These are phyloP conservation scores for Xylaria sp. DNA, from an alignment of 2,329 filamentous ascomycete genomes.

Conservation along the genomic window DNA sequence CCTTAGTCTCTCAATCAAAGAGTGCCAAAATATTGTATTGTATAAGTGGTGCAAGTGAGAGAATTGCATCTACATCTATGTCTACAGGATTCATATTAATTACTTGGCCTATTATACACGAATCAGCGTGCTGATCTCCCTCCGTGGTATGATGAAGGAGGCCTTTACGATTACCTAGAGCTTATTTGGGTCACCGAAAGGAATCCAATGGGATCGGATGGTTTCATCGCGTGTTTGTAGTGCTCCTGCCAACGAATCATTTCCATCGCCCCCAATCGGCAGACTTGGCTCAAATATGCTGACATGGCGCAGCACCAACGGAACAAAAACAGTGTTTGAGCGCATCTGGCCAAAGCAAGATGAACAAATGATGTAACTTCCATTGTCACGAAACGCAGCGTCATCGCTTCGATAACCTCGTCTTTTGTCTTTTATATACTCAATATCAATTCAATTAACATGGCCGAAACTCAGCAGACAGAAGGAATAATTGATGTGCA, in stretches of 20 bases:
- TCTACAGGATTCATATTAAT: not conserved
- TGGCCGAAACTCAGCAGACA: not conserved
- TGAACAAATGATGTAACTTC: not conserved
- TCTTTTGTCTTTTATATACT: not conserved
- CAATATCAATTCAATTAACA: not conserved
- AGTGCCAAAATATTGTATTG: not conserved
- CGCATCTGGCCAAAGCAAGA: not conserved
- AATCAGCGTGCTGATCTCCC: not conserved
- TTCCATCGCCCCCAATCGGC: not conserved
- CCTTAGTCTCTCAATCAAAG: not conserved
- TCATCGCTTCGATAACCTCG: not conserved
- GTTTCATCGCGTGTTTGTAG: not conserved
- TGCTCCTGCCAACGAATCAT: not conserved
- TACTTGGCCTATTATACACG: not conserved
- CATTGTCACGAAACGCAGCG: not conserved
- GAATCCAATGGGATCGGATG: not conserved
- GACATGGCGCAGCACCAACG: not conserved
- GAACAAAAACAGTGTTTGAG: not conserved
- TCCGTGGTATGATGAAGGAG: not conserved
- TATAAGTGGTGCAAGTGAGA: not conserved
- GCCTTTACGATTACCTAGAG: not conserved
- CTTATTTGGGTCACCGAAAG: not conserved
- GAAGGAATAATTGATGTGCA: not conserved
- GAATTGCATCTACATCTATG: not conserved
- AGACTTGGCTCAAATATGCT: not conserved